Evolutionary conservation across 257 asterid genomes (phyloP), one percentile per base, ranked within the genome.

Genomic region (Perilla frutescens): DNA sequence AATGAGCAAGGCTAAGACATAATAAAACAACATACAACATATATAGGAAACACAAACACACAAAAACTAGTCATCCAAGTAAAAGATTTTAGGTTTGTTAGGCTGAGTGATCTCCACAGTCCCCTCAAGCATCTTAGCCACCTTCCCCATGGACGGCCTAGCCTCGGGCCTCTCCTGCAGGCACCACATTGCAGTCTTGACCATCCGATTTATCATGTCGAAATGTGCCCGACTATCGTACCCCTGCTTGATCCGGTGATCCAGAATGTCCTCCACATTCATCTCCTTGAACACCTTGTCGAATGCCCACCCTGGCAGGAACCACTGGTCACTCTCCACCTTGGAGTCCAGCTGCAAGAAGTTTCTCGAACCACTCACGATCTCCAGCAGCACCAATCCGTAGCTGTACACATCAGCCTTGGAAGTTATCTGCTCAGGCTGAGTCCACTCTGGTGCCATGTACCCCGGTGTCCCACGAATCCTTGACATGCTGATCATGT

Each of bases 111-210:
- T 91, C 87, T 91, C 98, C 20, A 91, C 84, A 0, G 94, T 83
- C 75, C 97, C 98, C 76, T 93, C 98, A 53, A 89, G 68, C 98
- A 93, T 93, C 87, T 89, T 91, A 1, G 96, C 93, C 62, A 89
- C 97, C 77, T 93, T 89, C 77, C 96, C 97, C 97, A 93, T 93
- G 2, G 96, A 87, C 62, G 98, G 98, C 79, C 97, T 79, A 62
- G 61, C 50, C 51, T 87, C 97, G 11, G 92, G 85, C 50, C 82
- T 65, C 55, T 88, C 89, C 59, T 93, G 98, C 50, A 93, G 86
- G 82, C 97, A 89, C 97, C 98, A 93, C 90, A 88, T 84, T 0
- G 98, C 96, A 0, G 96, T 87, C 88, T 89, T 88, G 66, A 91
- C 90, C 96, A 91, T 89, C 77, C 96, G 77, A 48, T 87, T 83